Base-by-base conservation (phyloP, 805 yeast species). In the Kuraishia capsulata region DNA sequence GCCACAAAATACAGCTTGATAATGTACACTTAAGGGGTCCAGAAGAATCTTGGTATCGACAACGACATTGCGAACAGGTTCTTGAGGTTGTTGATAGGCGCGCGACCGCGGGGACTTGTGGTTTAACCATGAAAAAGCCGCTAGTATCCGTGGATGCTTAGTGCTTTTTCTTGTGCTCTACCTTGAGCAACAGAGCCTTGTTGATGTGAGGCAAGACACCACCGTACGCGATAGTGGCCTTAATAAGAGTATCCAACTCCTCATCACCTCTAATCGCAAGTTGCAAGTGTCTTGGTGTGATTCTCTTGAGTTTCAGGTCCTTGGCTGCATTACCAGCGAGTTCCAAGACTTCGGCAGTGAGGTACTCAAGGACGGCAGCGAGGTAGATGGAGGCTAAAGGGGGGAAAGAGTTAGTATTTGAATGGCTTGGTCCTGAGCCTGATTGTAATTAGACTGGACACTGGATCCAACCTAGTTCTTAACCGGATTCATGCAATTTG, bases 211-310 rank as follows among this genome's bases (percentile, higher is more conserved):
- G 97, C 61, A 90, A 71, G 39, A 90, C 97, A 80, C 97, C 97
- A 71, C 97, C 97, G 52, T 81, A 87, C 30, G 97, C 96, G 59
- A 90, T 90, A 41, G 97, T 90, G 42, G 96, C 95, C 66, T 86
- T 81, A 57, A 90, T 84, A 56, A 90, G 75, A 46, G 88, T 88
- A 85, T 90, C 89, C 68, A 90, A 78, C 71, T 90, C 97, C 72
- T 90, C 97, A 77, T 90, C 97, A 64, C 89, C 90, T 78, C 97
- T 86, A 76, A 89, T 89, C 67, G 97, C 97, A 57, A 89, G 78
- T 72, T 89, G 96, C 70, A 89, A 79, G 64, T 89, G 97, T 68
- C 97, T 85, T 56, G 97, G 97, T 16, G 96, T 88, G 61, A 89
- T 89, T 81, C 97, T 87, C 67, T 89, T 88, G 51, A 87, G 92